Percentiles rank a stretch among this genome's conserved stretches.
These are phyloP conservation scores for Marasmius sp. DNA, from an alignment of 1,284 basidiomycete species.

Conservation along the genomic window DNA sequence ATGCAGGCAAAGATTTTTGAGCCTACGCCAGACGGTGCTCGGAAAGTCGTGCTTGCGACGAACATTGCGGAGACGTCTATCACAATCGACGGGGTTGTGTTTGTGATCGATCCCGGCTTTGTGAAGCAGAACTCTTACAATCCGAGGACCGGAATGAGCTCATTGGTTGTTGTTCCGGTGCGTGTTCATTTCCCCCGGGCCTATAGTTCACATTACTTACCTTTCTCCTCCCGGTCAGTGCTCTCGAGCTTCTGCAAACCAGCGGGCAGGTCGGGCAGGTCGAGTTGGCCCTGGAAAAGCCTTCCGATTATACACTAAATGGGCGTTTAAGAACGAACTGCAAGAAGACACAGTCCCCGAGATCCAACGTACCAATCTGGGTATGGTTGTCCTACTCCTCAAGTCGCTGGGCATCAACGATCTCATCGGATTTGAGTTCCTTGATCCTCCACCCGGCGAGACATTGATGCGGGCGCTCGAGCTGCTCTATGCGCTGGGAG, in stretches of 20 bases:
- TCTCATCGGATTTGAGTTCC: slow-evolving; percentile 97
- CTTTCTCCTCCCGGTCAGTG: slow-evolving; percentile 50
- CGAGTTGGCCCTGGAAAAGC: slow-evolving; percentile 98
- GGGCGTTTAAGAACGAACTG: slow-evolving; percentile 93
- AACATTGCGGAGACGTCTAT: slow-evolving; percentile 99
- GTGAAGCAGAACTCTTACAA: slow-evolving; percentile 98
- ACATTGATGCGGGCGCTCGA: slow-evolving; percentile 97
- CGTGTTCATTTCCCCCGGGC: slow-evolving; percentile 28
- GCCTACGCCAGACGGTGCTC: slow-evolving; percentile 92
- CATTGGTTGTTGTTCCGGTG: slow-evolving; percentile 89
- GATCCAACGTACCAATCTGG: slow-evolving; percentile 96
- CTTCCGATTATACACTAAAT: slow-evolving; percentile 96
- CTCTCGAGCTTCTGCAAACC: slow-evolving; percentile 95
- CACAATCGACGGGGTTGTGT: slow-evolving; percentile 96
- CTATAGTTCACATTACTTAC: slow-evolving; percentile 6
- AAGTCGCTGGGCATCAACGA: slow-evolving; percentile 98
- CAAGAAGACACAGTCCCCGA: slow-evolving; percentile 98
- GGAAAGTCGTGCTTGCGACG: slow-evolving; percentile 97
- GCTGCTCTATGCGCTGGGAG: slow-evolving; percentile 92
- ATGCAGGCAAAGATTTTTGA: slow-evolving; percentile 99
- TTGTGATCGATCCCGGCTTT: slow-evolving; percentile 97
- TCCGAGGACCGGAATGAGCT: slow-evolving; percentile 95
- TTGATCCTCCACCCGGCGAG: slow-evolving; percentile 98
- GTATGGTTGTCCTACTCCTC: slow-evolving; percentile 92
- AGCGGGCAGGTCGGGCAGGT: slow-evolving; percentile 95